phyloP scores from a whole-genome alignment of 768 basidiomycete species.

The Tylopilus cervinicoccineus region DNA sequence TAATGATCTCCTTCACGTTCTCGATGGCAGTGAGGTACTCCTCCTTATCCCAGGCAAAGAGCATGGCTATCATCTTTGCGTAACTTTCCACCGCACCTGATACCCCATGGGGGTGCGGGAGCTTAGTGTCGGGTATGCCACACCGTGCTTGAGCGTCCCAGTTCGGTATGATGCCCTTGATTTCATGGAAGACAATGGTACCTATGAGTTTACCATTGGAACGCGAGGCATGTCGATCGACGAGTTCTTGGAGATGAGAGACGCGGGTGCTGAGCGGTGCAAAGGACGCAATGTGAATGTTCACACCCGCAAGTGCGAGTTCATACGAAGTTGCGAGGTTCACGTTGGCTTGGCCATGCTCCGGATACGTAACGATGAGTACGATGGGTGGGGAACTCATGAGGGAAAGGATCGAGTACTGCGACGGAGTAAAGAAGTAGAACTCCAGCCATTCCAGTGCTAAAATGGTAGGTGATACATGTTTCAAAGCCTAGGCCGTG shows the following conservation, averaged over 20 bases:
- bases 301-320: constrained; percentile 5
- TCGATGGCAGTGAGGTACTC: background rate
- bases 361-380: constrained; percentile 9
- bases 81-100: background rate
- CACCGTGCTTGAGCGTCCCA: background rate
- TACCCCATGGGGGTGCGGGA: constrained; percentile 2
- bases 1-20: background rate
- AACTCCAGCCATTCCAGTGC: too few species aligned
- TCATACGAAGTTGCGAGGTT: constrained; percentile 12
- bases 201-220: background rate
- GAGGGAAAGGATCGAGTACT: background rate
- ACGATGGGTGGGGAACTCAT: constrained; percentile 7
- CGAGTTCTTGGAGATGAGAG: constrained; percentile 6
- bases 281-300: constrained; percentile 11
- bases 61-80: background rate
- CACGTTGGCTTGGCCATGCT: constrained; percentile 6
- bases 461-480: too few species aligned
- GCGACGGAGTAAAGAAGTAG: too few species aligned
- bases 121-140: background rate
- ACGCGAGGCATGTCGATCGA: background rate
- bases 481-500: too few species aligned
- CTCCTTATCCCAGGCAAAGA: background rate
- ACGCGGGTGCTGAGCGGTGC: constrained; percentile 7
- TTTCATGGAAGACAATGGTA: constrained; percentile 5
- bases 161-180: background rate